Evolutionary conservation across 495 filamentous ascomycete genomes (phyloP).

Genomic region (Hypoxylon rickii): DNA sequence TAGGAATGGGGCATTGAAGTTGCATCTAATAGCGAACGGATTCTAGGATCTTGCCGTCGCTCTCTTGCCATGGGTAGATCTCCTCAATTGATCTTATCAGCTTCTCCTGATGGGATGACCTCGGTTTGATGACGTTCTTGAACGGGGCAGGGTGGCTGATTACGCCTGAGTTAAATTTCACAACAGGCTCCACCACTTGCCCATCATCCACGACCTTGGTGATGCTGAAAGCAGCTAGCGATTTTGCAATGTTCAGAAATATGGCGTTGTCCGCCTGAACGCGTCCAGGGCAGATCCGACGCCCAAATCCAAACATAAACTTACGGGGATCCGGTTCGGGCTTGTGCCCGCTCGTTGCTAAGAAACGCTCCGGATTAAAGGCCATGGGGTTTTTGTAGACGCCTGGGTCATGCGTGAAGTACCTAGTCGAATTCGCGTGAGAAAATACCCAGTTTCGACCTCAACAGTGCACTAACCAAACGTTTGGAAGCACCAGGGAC

Average conservation of each 20-base stretch:
- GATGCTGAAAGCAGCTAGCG: slow-evolving; percentile 50
- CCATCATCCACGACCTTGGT: slow-evolving; percentile 38
- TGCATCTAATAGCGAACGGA: background rate
- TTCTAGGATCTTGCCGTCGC: slow-evolving; percentile 41
- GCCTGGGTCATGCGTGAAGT: slow-evolving; percentile 43
- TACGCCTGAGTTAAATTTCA: slow-evolving; percentile 38
- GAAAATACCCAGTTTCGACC: no score
- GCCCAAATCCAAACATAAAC: slow-evolving; percentile 57
- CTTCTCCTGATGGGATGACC: slow-evolving; percentile 39
- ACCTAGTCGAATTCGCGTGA: slow-evolving; percentile 17
- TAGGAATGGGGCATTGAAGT: background rate
- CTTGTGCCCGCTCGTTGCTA: slow-evolving; percentile 36
- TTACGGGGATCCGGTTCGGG: slow-evolving; percentile 48
- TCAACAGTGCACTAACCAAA: slow-evolving; percentile 38
- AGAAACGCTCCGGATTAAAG: slow-evolving; percentile 52
- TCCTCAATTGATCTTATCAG: slow-evolving; percentile 44
- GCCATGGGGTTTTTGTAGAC: slow-evolving; percentile 46
- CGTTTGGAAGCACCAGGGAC: slow-evolving; percentile 39
- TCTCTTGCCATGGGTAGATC: slow-evolving; percentile 51
- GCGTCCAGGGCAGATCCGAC: slow-evolving; percentile 58
- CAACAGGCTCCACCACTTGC: slow-evolving; percentile 25
- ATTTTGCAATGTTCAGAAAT: slow-evolving; percentile 48
- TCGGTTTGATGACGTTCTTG: slow-evolving; percentile 39
- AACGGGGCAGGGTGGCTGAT: slow-evolving; percentile 42
- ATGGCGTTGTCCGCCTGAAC: slow-evolving; percentile 52